Evolutionary conservation across 192 early-diverging fungal genomes (phyloP), one percentile per base, ranked within the genome.

Genomic region (Coemansia sp.): DNA sequence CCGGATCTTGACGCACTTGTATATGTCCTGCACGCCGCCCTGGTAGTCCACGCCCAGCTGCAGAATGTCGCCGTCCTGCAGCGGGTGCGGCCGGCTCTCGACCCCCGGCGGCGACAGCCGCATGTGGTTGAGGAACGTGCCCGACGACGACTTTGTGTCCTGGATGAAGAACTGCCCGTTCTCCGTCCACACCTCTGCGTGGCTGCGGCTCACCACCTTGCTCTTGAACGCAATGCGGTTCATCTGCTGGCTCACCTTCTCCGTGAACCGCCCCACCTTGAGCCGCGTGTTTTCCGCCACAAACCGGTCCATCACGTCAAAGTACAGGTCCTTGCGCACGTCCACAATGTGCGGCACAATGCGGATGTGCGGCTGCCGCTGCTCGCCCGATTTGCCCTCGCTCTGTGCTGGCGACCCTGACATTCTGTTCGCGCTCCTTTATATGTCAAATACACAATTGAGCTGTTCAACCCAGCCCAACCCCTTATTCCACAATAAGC

Each of bases 1-100:
- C 19, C 87, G 68, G 78, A 96, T 96, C 67, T 89, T 86, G 9
- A 96, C 91, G 62, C 91, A 94, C 76, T 90, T 87, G 83, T 92
- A 93, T 42, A 92, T 90, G 63, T 95, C 93, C 75, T 94, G 85
- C 15, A 82, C 84, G 26, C 91, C 83, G 36, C 92, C 93, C 78
- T 94, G 92, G 66, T 97, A 97, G 58, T 98, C 96, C 12, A 95
- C 89, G 25, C 96, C 96, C 22, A 98, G 80, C 79, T 98, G 94
- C 45, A 98, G 78, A 20, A 98, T 81, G 69, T 98, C 96, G 7
- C 92, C 92, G 74, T 92, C 85, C 48, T 89, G 86, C 47, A 98
- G 65, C 28, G 79, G 81, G 46, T 85, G 87, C 9, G 94, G 86
- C 34, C 82, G 65, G 38, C 89, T 92, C 69, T 93, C 93, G 42